Percentiles rank a stretch among this genome's conserved stretches.
phyloP scores from a whole-genome alignment of 768 basidiomycete species.

The Rhodosporidiobolus sp. region DNA sequence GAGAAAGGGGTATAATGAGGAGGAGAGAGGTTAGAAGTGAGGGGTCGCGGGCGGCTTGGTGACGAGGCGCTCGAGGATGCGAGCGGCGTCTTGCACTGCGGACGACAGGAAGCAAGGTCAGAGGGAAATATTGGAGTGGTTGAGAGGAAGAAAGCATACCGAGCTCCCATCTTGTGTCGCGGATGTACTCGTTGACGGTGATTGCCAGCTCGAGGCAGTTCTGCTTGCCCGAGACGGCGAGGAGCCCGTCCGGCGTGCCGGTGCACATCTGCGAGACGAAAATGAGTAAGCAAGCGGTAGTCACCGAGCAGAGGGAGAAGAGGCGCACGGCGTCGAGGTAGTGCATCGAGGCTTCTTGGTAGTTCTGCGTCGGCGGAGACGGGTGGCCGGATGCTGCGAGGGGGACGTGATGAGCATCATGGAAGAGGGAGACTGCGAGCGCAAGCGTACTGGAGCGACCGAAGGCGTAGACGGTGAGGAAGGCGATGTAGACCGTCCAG shows the following conservation, averaged over 20 bases:
- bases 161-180: slow-evolving; percentile 33
- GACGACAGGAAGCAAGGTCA: not conserved
- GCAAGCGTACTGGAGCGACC: slow-evolving; percentile 21
- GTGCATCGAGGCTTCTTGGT: slow-evolving; percentile 32
- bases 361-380: not conserved
- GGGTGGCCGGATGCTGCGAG: slow-evolving; percentile 18
- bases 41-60: too few species aligned
- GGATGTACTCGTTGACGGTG: slow-evolving; percentile 33
- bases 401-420: not conserved
- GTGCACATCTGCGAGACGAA: slow-evolving; percentile 32
- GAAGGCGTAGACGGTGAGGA: slow-evolving; percentile 38
- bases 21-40: too few species aligned
- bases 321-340: slow-evolving; percentile 34
- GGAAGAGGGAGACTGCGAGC: not conserved
- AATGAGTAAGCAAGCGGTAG: not conserved
- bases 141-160: slow-evolving; percentile 1
- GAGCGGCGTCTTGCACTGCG: slow-evolving; percentile 34
- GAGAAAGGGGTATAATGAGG: too few species aligned
- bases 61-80: slow-evolving; percentile 14
- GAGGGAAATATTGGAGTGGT: not conserved
- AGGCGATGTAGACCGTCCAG: slow-evolving; percentile 42
- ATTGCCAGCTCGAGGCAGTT: slow-evolving; percentile 34
- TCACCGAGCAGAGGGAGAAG: too few species aligned
- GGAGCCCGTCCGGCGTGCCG: slow-evolving; percentile 35
- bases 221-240: slow-evolving; percentile 32